A percentile compares a stretch with the other conserved stretches of the same genome.
Conservation (phyloP, 805 yeast genomes). For the Wickerhamiella bombiphila region DNA sequence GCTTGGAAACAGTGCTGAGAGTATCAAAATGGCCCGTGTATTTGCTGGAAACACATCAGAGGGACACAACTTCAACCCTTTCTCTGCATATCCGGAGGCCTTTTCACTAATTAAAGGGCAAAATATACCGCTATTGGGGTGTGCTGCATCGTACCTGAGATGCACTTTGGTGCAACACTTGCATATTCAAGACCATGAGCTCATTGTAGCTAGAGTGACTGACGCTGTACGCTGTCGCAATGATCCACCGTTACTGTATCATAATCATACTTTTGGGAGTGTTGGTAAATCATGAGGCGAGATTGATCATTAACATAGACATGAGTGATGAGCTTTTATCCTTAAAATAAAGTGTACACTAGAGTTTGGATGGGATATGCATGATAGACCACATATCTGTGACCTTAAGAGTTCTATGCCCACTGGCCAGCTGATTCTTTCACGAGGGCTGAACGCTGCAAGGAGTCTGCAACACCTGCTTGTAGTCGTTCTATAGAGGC, state of each 20-base stretch:
- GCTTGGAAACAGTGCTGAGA: constrained; percentile 42
- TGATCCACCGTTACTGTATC: constrained; percentile 1
- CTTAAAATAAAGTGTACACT: too few species aligned
- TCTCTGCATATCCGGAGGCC: constrained; percentile 18
- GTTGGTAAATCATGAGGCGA: background rate
- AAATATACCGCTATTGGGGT: constrained; percentile 19
- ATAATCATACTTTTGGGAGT: background rate
- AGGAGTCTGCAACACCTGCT: constrained; percentile 6
- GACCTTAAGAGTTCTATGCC: background rate
- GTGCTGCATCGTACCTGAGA: constrained; percentile 18
- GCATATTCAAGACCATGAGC: constrained; percentile 71
- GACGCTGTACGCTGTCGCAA: background rate
- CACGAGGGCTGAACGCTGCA: constrained; percentile 5
- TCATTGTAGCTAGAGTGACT: constrained; percentile 72
- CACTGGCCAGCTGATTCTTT: constrained; percentile 3
- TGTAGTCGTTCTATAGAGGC: constrained; percentile 7
- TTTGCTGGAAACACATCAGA: constrained; percentile 40
- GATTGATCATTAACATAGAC: too few species aligned
- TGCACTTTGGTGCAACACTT: constrained; percentile 18
- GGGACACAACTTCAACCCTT: constrained; percentile 25
- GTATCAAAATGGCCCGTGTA: constrained; percentile 46
- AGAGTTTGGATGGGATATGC: too few species aligned
- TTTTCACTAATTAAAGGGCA: background rate
- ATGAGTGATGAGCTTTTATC: too few species aligned
- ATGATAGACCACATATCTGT: too few species aligned